A percentile compares a stretch with the other conserved stretches of the same genome.
Conservation (phyloP, 495 filamentous ascomycete genomes). For the Rusavskia elegans region DNA sequence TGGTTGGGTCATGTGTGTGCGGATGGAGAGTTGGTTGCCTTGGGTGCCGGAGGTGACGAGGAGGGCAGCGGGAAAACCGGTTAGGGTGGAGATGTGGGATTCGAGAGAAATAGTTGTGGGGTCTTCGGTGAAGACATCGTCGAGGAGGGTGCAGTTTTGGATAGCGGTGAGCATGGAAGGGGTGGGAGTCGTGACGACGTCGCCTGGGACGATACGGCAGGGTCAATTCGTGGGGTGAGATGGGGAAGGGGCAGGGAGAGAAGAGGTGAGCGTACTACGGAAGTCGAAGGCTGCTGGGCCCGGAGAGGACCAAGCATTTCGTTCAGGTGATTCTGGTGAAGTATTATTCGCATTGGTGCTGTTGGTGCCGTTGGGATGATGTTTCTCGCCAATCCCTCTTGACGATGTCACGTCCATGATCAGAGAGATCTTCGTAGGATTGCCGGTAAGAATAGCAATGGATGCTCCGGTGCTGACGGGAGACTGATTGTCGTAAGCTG, state of each 20-base stretch:
- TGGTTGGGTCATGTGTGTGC: slow-evolving; percentile 31
- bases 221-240: not conserved
- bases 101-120: slow-evolving; percentile 61
- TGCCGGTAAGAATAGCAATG: too few relatives aligned
- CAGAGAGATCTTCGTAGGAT: too few relatives aligned
- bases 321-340: not conserved
- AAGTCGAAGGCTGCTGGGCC: slow-evolving; percentile 12
- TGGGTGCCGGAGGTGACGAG: slow-evolving; percentile 84
- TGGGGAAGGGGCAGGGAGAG: not conserved
- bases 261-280: slow-evolving; percentile 2
- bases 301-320: slow-evolving; percentile 7
- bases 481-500: too few relatives aligned
- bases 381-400: not conserved
- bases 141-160: slow-evolving; percentile 41
- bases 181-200: slow-evolving; percentile 80
- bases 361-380: not conserved
- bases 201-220: slow-evolving; percentile 27
- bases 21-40: slow-evolving; percentile 42
- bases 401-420: too few relatives aligned
- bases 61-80: slow-evolving; percentile 54
- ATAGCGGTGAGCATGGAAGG: slow-evolving; percentile 59
- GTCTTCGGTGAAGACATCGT: slow-evolving; percentile 79
- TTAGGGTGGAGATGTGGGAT: slow-evolving; percentile 48
- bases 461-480: not conserved
- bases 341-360: not conserved